phyloP scores from a whole-genome alignment of 1,139 yeast genomes.

The Kurtzmaniella quercitrusa region DNA sequence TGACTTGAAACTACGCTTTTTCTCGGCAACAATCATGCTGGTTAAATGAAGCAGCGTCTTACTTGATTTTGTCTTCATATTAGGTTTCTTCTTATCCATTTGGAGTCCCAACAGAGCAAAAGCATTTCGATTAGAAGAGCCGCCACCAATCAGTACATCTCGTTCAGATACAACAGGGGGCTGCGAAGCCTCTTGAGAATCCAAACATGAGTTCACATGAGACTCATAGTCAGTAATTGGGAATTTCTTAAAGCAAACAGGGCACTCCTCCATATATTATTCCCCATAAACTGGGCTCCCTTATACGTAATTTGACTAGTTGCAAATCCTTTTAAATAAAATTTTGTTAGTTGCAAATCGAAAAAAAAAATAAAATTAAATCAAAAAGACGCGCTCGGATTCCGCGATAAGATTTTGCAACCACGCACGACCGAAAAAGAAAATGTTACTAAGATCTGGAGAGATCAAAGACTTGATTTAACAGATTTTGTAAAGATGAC shows the following conservation, averaged over 20 bases:
- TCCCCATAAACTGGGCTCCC: not conserved
- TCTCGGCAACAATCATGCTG: constrained; percentile 30
- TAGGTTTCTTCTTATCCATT: constrained; percentile 18
- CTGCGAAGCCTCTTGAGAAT: constrained; percentile 15
- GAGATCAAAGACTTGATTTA: too few species aligned
- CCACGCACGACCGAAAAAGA: not conserved
- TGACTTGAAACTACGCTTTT: constrained; percentile 16
- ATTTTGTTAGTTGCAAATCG: too few species aligned
- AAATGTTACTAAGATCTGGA: not conserved
- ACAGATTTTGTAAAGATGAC: constrained; percentile 16
- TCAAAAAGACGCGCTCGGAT: too few species aligned
- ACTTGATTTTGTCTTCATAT: constrained; percentile 8
- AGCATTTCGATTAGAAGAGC: constrained; percentile 14
- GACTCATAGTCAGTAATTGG: constrained; percentile 25
- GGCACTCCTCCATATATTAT: constrained; percentile 23
- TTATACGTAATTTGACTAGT: too few species aligned
- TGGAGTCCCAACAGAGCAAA: constrained; percentile 30
- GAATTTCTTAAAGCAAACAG: constrained; percentile 30
- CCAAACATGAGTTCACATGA: constrained; percentile 41
- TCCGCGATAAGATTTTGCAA: not conserved
- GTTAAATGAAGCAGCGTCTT: constrained; percentile 29
- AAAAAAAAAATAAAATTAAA: too few species aligned
- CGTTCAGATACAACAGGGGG: not conserved
- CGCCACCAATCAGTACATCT: constrained; percentile 1
- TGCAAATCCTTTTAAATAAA: too few species aligned